These are phyloP conservation scores for Daldinia vernicosa DNA, from an alignment of 495 filamentous ascomycete genomes.

Conservation along the genomic window DNA sequence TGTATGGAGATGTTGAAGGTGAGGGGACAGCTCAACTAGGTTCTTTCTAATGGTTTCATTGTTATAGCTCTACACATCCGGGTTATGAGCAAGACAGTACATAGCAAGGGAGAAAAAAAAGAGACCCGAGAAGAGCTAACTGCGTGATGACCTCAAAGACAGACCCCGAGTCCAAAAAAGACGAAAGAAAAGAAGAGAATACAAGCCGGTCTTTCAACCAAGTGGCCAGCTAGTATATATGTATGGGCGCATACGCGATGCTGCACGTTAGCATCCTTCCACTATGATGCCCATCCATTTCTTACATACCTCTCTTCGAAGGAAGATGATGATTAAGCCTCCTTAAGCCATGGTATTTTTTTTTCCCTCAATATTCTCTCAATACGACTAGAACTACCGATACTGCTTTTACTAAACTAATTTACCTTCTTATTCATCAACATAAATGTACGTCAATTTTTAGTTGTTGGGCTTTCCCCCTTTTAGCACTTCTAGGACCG, in stretches of 20 bases:
- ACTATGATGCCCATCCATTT: background rate
- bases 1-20: background rate
- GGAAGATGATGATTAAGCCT: background rate
- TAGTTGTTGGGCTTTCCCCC: conserved; percentile 15
- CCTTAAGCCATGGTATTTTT: background rate
- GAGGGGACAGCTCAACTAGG: background rate
- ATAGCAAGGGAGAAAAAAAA: conserved; percentile 30
- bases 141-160: conserved; percentile 41
- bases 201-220: conserved; percentile 35
- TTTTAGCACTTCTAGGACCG: conserved; percentile 42
- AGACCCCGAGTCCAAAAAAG: conserved; percentile 20
- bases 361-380: background rate
- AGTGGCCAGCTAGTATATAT: conserved; percentile 31
- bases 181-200: conserved; percentile 41
- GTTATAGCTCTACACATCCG: conserved; percentile 30
- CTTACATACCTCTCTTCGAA: background rate
- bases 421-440: background rate
- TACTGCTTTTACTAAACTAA: background rate
- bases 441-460: conserved; percentile 24
- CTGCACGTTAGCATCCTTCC: conserved; percentile 11
- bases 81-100: conserved; percentile 28
- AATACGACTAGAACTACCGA: background rate
- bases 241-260: conserved; percentile 13
- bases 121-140: conserved; percentile 9
- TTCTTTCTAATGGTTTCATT: conserved; percentile 33